Conservation (phyloP, 345 rosid species). For the Sisymbrium altissimum region DNA sequence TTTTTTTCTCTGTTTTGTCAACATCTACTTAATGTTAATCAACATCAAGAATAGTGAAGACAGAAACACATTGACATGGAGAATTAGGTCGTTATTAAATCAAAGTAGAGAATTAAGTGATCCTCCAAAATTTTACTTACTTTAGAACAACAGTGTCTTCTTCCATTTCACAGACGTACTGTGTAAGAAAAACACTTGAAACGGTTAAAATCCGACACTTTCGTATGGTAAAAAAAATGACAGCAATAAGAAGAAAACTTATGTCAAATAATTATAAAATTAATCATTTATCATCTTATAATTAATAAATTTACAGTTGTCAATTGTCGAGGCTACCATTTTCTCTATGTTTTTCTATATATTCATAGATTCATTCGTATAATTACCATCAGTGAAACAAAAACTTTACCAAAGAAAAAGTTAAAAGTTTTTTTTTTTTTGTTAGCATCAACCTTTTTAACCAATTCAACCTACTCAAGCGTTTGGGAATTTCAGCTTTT, state of each 20-base stretch:
- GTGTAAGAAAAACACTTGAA: not conserved
- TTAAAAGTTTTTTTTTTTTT: not conserved
- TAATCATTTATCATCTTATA: not conserved
- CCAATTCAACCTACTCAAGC: constrained; percentile 18
- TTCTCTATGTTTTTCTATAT: no score
- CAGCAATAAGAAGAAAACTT: not conserved
- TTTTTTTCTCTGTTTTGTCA: not conserved
- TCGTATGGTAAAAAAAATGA: not conserved
- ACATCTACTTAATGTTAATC: constrained; percentile 4
- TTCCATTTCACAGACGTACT: not conserved
- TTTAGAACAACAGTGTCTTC: not conserved
- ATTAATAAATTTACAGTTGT: not conserved
- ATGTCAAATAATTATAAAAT: not conserved
- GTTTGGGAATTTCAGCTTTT: constrained; percentile 10
- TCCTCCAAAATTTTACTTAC: not conserved
- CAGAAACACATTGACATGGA: not conserved
- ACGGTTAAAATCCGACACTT: not conserved
- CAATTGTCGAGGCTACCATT: no score
- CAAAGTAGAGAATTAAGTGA: not conserved
- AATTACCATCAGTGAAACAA: not conserved
- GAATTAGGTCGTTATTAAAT: not conserved
- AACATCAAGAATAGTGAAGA: constrained; percentile 1
- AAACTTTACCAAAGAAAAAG: no score
- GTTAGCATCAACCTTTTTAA: not conserved
- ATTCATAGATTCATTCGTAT: no score